Conservation (phyloP, 495 filamentous ascomycete genomes). For the Chaetomium tenue region DNA sequence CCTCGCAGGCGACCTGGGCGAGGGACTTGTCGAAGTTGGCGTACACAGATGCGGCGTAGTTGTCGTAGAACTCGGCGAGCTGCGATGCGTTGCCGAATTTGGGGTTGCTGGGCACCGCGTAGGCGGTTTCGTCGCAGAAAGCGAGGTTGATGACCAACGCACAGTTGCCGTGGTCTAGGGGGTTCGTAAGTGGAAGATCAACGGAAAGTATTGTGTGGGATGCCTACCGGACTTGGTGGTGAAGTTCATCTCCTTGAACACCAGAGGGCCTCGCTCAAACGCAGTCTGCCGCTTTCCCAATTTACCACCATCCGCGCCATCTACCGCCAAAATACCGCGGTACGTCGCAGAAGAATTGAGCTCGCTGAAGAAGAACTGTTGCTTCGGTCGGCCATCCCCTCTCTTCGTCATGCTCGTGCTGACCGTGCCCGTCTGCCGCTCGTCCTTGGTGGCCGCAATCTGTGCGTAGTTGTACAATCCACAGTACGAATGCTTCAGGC, state of each 20-base stretch:
- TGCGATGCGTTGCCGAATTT: slow-evolving; percentile 49
- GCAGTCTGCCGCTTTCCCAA: slow-evolving; percentile 49
- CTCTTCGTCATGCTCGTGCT: slow-evolving; percentile 65
- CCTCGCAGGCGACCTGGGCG: slow-evolving; percentile 80
- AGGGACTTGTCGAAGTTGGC: slow-evolving; percentile 77
- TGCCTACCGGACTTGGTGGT: slow-evolving; percentile 72
- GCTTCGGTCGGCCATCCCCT: slow-evolving; percentile 61
- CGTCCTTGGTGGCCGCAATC: slow-evolving; percentile 53
- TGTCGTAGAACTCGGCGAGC: slow-evolving; percentile 68
- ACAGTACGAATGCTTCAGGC: slow-evolving; percentile 72
- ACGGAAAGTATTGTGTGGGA: background rate
- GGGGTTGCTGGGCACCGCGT: slow-evolving; percentile 83
- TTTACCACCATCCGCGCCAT: slow-evolving; percentile 38
- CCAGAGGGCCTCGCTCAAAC: slow-evolving; percentile 63
- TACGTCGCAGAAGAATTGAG: slow-evolving; percentile 72
- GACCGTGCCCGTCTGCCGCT: slow-evolving; percentile 44
- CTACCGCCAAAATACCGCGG: slow-evolving; percentile 64
- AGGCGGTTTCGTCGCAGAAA: slow-evolving; percentile 83
- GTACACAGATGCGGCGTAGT: slow-evolving; percentile 58
- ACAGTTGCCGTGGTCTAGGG: slow-evolving; percentile 59
- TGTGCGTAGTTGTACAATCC: slow-evolving; percentile 63
- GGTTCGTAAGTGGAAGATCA: slow-evolving; percentile 2
- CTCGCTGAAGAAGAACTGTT: slow-evolving; percentile 79
- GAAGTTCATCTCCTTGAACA: slow-evolving; percentile 67
- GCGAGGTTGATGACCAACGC: slow-evolving; percentile 76